Evolutionary conservation across 345 rosid species (phyloP).

Genomic region (Eucalyptus viminalis): DNA sequence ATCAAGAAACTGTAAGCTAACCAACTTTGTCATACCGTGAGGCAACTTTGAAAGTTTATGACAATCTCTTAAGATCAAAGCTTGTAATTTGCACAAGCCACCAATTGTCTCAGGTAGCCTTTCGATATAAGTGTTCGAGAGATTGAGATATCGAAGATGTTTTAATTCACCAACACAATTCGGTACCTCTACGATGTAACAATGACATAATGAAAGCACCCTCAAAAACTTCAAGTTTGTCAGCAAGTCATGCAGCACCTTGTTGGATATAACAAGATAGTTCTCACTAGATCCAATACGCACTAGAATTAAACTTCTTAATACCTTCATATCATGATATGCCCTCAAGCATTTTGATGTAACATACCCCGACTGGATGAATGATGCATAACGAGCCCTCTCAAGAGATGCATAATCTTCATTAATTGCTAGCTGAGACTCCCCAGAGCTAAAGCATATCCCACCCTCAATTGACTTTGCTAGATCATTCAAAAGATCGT

Average conservation of each 20-base stretch:
- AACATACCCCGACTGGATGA: rapidly evolving
- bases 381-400: neutral
- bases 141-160: neutral
- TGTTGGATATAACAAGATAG: rapidly evolving
- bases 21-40: too few relatives aligned
- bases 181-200: neutral
- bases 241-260: rapidly evolving
- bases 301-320: neutral
- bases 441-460: too few relatives aligned
- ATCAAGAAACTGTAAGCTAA: too few relatives aligned
- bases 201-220: neutral
- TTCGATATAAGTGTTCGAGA: rapidly evolving
- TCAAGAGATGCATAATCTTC: neutral
- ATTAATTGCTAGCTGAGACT: too few relatives aligned
- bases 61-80: too few relatives aligned
- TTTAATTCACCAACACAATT: neutral
- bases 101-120: neutral
- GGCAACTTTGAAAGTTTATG: rapidly evolving
- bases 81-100: too few relatives aligned
- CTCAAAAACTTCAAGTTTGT: neutral
- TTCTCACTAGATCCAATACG: neutral
- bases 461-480: too few relatives aligned
- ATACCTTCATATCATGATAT: neutral
- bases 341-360: neutral
- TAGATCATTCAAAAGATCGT: too few relatives aligned